These are phyloP conservation scores for Euphorbia pulcherrima DNA, from an alignment of 345 rosid species.

Conservation along the genomic window DNA sequence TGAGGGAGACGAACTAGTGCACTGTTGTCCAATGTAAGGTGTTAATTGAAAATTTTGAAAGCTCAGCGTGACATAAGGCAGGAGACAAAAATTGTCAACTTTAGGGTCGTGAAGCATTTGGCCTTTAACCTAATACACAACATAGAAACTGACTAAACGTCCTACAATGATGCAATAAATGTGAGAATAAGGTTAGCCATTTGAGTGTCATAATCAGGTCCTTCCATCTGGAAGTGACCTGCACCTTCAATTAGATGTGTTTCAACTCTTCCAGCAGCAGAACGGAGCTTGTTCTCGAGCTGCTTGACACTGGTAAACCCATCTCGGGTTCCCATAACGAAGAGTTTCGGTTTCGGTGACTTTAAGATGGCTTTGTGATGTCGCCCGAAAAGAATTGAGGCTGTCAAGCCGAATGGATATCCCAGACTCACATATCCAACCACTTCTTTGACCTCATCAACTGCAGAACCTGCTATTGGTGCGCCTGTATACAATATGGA, in stretches of 20 bases:
- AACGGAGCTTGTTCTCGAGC: conserved; percentile 69
- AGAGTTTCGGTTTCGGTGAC: conserved; percentile 79
- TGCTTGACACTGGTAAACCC: conserved; percentile 88
- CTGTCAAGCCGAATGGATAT: conserved; percentile 79
- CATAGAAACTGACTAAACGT: not conserved
- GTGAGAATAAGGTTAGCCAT: conserved; percentile 59
- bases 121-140: not conserved
- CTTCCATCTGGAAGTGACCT: conserved; percentile 96
- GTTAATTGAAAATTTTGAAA: no score
- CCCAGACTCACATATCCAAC: conserved; percentile 83
- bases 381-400: conserved; percentile 77
- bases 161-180: conserved; percentile 56
- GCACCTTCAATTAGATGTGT: conserved; percentile 78
- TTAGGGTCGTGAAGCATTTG: no score
- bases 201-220: conserved; percentile 70
- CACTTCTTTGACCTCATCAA: conserved; percentile 64
- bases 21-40: no score
- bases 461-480: conserved; percentile 91
- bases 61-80: no score
- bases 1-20: no score
- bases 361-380: conserved; percentile 76
- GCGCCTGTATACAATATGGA: conserved; percentile 53
- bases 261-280: conserved; percentile 61
- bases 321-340: conserved; percentile 89
- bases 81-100: no score